Evolutionary conservation across 305 asterid genomes (phyloP).

Genomic region (Caryopteris hybrid): DNA sequence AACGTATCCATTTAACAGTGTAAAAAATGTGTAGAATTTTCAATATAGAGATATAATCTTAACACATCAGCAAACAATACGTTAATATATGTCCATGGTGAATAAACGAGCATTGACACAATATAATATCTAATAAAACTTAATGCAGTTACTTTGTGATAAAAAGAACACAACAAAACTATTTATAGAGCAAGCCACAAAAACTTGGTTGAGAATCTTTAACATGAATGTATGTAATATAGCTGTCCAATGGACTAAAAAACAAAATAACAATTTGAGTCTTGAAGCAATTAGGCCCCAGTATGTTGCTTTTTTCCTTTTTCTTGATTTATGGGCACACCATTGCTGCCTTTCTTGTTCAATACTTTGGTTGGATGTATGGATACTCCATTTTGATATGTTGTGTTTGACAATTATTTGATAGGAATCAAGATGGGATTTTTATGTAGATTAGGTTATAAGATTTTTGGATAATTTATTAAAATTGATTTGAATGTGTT

Average conservation of each 20-base stretch:
- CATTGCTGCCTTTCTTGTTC: constrained; percentile 2
- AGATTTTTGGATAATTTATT: constrained; percentile 12
- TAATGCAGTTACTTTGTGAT: neutral
- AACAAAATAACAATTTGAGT: constrained; percentile 41
- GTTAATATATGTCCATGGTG: too few relatives aligned
- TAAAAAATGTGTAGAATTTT: too few relatives aligned
- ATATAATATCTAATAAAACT: too few relatives aligned
- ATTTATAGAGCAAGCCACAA: neutral
- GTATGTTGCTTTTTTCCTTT: constrained; percentile 10
- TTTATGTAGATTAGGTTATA: neutral
- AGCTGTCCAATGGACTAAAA: constrained; percentile 22
- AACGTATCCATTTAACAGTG: too few relatives aligned
- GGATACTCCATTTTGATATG: constrained; percentile 7
- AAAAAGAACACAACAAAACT: neutral
- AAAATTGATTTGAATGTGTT: constrained; percentile 7
- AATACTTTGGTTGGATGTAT: constrained; percentile 9
- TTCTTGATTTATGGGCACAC: constrained; percentile 19
- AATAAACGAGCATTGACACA: too few relatives aligned
- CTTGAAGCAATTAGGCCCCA: constrained; percentile 28
- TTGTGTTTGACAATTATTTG: neutral
- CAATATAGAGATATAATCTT: too few relatives aligned
- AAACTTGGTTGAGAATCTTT: neutral
- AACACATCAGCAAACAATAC: too few relatives aligned
- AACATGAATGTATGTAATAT: constrained; percentile 10
- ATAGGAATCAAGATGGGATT: neutral